Conservation (phyloP, 2,329 filamentous ascomycete species). For the Fusarium torreyae region DNA sequence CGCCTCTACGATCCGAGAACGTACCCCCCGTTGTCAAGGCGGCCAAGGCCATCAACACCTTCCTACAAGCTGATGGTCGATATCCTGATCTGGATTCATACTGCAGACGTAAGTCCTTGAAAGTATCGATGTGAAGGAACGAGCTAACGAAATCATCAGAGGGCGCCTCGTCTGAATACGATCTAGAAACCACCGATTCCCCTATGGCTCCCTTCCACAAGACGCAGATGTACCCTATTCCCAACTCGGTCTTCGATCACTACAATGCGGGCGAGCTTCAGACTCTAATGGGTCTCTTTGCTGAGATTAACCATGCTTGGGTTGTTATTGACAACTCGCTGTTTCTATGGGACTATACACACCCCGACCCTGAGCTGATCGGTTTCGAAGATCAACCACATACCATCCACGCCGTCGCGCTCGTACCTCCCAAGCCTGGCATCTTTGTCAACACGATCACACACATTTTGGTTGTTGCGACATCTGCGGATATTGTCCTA, state of each 20-base stretch:
- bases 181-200: slow-evolving; percentile 75
- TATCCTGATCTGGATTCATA: slow-evolving; percentile 94
- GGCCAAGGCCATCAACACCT: slow-evolving; percentile 85
- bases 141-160: slow-evolving; percentile 67
- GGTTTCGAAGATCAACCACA: slow-evolving; percentile 92
- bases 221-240: slow-evolving; percentile 88
- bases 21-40: slow-evolving; percentile 83
- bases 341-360: slow-evolving; percentile 98
- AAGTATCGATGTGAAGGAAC: not conserved
- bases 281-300: slow-evolving; percentile 96
- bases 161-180: slow-evolving; percentile 93
- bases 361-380: slow-evolving; percentile 90
- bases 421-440: slow-evolving; percentile 86
- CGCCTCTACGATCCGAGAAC: slow-evolving; percentile 62
- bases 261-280: slow-evolving; percentile 89
- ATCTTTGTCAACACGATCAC: slow-evolving; percentile 91
- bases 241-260: slow-evolving; percentile 92
- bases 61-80: slow-evolving; percentile 80
- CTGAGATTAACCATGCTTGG: slow-evolving; percentile 95
- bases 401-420: slow-evolving; percentile 90
- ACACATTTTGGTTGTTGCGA: slow-evolving; percentile 91
- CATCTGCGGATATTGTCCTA: slow-evolving; percentile 85
- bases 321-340: slow-evolving; percentile 95
- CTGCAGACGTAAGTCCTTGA: slow-evolving; percentile 79
- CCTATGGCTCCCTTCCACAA: slow-evolving; percentile 93